Evolutionary conservation across 2,329 filamentous ascomycete genomes (phyloP), one percentile per base, ranked within the genome.

Genomic region (Septoria petroselini): DNA sequence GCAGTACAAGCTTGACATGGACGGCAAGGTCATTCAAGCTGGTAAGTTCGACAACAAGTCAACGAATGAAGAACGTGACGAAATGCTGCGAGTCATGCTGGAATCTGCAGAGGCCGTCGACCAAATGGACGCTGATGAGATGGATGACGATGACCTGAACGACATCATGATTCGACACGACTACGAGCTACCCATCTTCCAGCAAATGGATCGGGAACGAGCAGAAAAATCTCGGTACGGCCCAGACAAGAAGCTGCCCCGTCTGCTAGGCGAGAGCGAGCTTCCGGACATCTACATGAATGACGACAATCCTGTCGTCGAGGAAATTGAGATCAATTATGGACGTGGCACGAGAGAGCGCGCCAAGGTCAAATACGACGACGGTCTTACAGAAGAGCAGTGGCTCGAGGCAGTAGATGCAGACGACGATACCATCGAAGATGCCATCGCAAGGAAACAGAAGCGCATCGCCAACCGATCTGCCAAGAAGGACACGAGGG

Each of bases 11-110:
- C 81, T 98, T 58, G 91, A 97, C 70, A 96, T 98, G 86, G 93
- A 98, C 66, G 91, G 93, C 74, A 98, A 98, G 72, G 91, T 98
- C 67, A 98, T 98, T 62, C 93, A 98, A 69, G 93, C 93, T 52
- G 93, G 93, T 83, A 94, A 95, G 68, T 98, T 98, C 74, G 93
- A 98, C 63, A 97, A 98, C 75, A 98, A 97, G 68, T 98, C 93
- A 1, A 97, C 93, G 0, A 93, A 96, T 68, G 95, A 95, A 47
- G 93, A 98, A 71, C 88, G 93, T 77, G 93, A 98, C 65, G 91
- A 93, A 35, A 91, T 98, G 82, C 76, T 98, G 61, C 84, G 93
- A 63, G 94, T 94, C 41, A 82, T 98, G 65, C 77, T 98, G 53
- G 93, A 98, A 69, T 86, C 85, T 52, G 83, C 82, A 3, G 83